These are phyloP conservation scores for Malus sieversii DNA, from an alignment of 306 rosid genomes.

Conservation along the genomic window DNA sequence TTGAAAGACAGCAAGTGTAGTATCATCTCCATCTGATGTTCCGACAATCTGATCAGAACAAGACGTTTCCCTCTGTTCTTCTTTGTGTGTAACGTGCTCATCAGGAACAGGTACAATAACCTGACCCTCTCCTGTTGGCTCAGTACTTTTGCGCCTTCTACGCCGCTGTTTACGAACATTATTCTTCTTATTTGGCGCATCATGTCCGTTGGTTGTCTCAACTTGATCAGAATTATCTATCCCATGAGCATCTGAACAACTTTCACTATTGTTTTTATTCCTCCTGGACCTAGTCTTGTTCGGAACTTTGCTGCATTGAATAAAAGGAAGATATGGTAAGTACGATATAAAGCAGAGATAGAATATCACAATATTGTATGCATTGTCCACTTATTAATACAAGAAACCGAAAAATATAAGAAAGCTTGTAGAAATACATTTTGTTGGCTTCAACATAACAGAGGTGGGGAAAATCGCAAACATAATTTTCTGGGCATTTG, in stretches of 20 bases:
- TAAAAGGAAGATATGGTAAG: constrained; percentile 6
- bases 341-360: constrained; percentile 13
- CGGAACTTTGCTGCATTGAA: constrained; percentile 38
- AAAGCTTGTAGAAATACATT: not conserved
- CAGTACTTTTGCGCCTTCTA: constrained; percentile 10
- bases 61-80: constrained; percentile 3
- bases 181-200: constrained; percentile 13
- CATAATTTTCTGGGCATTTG: not conserved
- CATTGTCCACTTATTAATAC: not conserved
- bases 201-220: constrained; percentile 10
- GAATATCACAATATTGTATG: not conserved
- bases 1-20: constrained; percentile 30
- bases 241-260: constrained; percentile 8
- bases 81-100: constrained; percentile 2
- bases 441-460: not conserved
- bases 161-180: not conserved
- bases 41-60: constrained; percentile 23
- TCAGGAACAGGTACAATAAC: not conserved
- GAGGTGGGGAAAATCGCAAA: not conserved
- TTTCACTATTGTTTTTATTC: constrained; percentile 19
- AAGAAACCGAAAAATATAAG: not conserved
- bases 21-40: constrained; percentile 23
- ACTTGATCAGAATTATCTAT: constrained; percentile 1
- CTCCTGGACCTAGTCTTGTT: constrained; percentile 32
- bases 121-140: constrained; percentile 13